These are phyloP conservation scores for Rhodotorula sp. DNA, from an alignment of 1,284 basidiomycete species.

Conservation along the genomic window DNA sequence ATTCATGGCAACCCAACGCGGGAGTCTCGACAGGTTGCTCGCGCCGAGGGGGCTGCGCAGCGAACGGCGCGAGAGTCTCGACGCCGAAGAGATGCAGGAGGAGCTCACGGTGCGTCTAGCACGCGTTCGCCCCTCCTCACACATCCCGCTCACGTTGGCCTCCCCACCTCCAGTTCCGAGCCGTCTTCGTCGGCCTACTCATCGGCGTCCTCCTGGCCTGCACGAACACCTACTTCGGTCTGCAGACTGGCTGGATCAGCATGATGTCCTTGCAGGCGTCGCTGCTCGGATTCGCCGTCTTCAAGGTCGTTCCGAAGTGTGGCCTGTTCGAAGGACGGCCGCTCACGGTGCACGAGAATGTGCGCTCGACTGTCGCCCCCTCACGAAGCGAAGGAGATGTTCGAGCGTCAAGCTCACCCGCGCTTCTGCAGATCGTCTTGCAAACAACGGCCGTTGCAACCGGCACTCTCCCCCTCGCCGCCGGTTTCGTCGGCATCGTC, in stretches of 20 bases:
- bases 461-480: slow-evolving; percentile 79
- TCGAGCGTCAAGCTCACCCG: background rate
- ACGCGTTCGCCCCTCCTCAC: too few species aligned
- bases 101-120: background rate
- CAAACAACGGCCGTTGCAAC: slow-evolving; percentile 93
- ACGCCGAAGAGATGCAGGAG: background rate
- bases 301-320: slow-evolving; percentile 61
- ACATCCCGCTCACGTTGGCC: too few species aligned
- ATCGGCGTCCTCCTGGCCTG: slow-evolving; percentile 67
- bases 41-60: background rate
- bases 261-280: slow-evolving; percentile 78
- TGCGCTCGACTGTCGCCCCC: background rate
- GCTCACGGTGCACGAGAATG: slow-evolving; percentile 83
- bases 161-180: slow-evolving; percentile 48
- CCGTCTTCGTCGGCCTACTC: slow-evolving; percentile 62
- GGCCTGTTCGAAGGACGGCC: slow-evolving; percentile 57
- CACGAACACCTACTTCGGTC: slow-evolving; percentile 28
- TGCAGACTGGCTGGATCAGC: slow-evolving; percentile 28
- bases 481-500: slow-evolving; percentile 91
- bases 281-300: slow-evolving; percentile 84
- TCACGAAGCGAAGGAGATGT: background rate
- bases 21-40: background rate
- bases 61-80: too few species aligned
- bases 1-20: background rate
- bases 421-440: slow-evolving; percentile 61